phyloP scores from a whole-genome alignment of 2,329 filamentous ascomycete species.

The Eutypella sp. region DNA sequence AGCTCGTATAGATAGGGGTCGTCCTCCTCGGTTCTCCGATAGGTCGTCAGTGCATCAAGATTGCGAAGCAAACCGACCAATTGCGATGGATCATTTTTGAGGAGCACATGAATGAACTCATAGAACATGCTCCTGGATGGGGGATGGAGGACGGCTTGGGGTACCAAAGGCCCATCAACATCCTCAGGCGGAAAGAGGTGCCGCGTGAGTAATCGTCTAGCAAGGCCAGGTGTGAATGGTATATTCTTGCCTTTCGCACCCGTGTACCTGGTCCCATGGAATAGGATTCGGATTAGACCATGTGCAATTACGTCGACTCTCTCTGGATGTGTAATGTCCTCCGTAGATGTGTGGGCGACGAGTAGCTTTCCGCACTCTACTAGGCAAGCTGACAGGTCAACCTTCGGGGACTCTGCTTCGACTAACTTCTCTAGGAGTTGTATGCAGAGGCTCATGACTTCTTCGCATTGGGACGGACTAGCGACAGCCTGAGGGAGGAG shows the following conservation, averaged over 20 bases:
- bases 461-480: constrained; percentile 34
- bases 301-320: constrained; percentile 30
- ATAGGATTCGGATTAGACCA: constrained; percentile 32
- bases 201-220: constrained; percentile 52
- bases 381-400: constrained; percentile 21
- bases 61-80: constrained; percentile 47
- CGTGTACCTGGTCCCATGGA: constrained; percentile 23
- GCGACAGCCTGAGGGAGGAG: constrained; percentile 31
- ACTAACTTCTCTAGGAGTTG: constrained; percentile 24
- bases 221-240: constrained; percentile 22
- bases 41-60: constrained; percentile 46
- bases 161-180: constrained; percentile 23
- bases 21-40: constrained; percentile 37
- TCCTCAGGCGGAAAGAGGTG: constrained; percentile 60
- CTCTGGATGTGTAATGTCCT: constrained; percentile 35
- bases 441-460: constrained; percentile 29
- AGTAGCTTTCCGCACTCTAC: constrained; percentile 20
- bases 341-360: constrained; percentile 17
- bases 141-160: constrained; percentile 44
- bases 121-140: constrained; percentile 56
- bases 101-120: constrained; percentile 53
- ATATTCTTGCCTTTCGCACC: constrained; percentile 15
- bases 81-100: constrained; percentile 45
- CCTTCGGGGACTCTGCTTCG: constrained; percentile 15
- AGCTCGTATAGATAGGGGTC: constrained; percentile 59